Evolutionary conservation across 2,329 filamentous ascomycete genomes (phyloP), one percentile per base, ranked within the genome.

Genomic region (Bipolaris zeicola): DNA sequence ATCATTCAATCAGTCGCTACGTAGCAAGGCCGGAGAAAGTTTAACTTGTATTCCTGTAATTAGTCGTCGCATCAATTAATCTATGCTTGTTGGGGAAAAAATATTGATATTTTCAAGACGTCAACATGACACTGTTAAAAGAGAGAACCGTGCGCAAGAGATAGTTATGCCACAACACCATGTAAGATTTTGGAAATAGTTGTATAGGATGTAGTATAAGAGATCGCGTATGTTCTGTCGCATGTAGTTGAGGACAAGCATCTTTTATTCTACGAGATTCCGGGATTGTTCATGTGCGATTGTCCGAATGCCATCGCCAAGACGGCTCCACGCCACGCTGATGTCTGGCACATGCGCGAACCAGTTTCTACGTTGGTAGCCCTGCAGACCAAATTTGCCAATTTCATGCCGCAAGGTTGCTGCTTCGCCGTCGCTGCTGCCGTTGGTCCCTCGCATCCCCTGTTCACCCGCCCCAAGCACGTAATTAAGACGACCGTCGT

Each of bases 221-320:
- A 31, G 28, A 31, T 31, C 2, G 10, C 28, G 10, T 11, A 31
- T 31, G 28, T 10, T 31, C 28, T 13, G 4, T 28, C 26, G 26
- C 11, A 13, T 31, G 28, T 13, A 31, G 28, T 11, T 38, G 3
- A 38, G 13, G 37, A 38, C 37, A 16, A n/a, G 34, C 34, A 16
- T 37, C n/a, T 7, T 24, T 16, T 28, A 11, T 31, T 26, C 16
- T 13, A 31, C 22, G n/a, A 48, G 6, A 16, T 31, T 31, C 28
- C 28, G 28, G 28, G 8, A 11, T 31, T 31, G 37, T 28, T 26
- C 22, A 3, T 41, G 34, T 28, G 18, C 33, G 46, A 47, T 26
- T 41, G 28, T 44, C 45, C 59, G 64, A 61, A 70, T 62, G 50
- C 64, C 61, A 61, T 64, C 54, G 56, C 62, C 61, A 67, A 71